Evolutionary conservation across 75 land plant species (phyloP).

Genomic region (Picea glauca): DNA sequence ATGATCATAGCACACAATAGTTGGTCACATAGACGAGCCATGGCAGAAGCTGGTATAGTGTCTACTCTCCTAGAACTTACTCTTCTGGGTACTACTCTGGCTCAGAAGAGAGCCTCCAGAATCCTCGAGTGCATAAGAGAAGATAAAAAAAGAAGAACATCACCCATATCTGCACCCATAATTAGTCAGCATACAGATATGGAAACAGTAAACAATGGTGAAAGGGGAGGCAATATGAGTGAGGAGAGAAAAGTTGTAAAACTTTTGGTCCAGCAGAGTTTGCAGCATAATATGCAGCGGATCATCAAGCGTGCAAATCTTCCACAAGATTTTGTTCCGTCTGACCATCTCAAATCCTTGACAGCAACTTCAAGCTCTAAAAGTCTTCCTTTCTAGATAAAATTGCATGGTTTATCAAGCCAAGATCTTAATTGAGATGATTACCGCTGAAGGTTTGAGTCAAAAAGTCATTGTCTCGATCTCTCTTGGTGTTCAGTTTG

Average conservation of each 20-base stretch:
- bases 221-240: slow-evolving; percentile 27
- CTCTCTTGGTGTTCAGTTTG: too few species aligned
- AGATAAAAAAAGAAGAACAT: slow-evolving; percentile 55
- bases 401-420: too few species aligned
- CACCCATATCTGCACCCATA: slow-evolving; percentile 49
- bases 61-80: slow-evolving; percentile 70
- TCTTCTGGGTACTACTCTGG: slow-evolving; percentile 68
- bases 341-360: slow-evolving; percentile 54
- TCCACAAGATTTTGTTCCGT: slow-evolving; percentile 54
- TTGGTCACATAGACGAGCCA: slow-evolving; percentile 53
- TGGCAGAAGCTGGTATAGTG: slow-evolving; percentile 65
- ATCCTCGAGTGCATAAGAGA: slow-evolving; percentile 67
- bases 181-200: slow-evolving; percentile 1
- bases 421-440: too few species aligned
- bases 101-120: slow-evolving; percentile 86
- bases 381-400: slow-evolving; percentile 68
- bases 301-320: slow-evolving; percentile 78
- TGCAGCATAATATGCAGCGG: slow-evolving; percentile 79
- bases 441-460: too few species aligned
- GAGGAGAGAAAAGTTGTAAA: slow-evolving; percentile 79
- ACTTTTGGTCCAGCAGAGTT: slow-evolving; percentile 81
- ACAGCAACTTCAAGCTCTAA: slow-evolving; percentile 65
- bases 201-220: slow-evolving; percentile 26
- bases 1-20: slow-evolving; percentile 89
- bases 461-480: too few species aligned